A percentile compares a stretch with the other conserved stretches of the same genome.
phyloP scores from a whole-genome alignment of 164 flowering plant genomes.

The Umbellularia californica region DNA sequence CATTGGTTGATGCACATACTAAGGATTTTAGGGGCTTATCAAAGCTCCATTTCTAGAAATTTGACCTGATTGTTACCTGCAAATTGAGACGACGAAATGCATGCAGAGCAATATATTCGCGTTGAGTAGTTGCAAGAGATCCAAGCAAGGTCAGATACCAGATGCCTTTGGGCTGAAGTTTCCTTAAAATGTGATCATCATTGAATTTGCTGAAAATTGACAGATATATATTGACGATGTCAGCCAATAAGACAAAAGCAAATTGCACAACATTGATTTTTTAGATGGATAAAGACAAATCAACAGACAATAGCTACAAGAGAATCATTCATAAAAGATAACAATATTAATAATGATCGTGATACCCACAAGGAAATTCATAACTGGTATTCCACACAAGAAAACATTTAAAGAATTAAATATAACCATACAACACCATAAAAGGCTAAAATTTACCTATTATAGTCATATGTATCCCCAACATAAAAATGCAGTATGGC shows the following conservation, averaged over 20 bases:
- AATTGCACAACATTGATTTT: not conserved
- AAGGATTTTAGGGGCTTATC: not conserved
- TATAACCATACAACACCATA: not conserved
- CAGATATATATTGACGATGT: not conserved
- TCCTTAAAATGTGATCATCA: constrained; percentile 69
- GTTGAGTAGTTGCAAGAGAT: constrained; percentile 91
- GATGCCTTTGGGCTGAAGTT: constrained; percentile 56
- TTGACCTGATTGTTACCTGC: constrained; percentile 44
- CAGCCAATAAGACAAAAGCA: not conserved
- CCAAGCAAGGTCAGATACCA: constrained; percentile 93
- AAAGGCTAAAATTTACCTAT: constrained; percentile 35
- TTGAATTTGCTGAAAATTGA: constrained; percentile 46
- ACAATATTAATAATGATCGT: not conserved
- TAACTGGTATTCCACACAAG: no score
- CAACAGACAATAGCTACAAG: not conserved
- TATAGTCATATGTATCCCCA: constrained; percentile 73
- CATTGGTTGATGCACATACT: not conserved
- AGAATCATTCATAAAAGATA: not conserved
- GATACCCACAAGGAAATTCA: no score
- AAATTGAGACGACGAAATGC: constrained; percentile 85
- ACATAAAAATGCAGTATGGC: constrained; percentile 93
- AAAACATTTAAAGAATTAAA: no score
- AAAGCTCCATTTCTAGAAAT: not conserved
- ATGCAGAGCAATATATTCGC: constrained; percentile 93
- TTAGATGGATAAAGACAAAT: not conserved